Evolutionary conservation across 2,329 filamentous ascomycete species (phyloP).

Genomic region (Cladosporium sphaerospermum): DNA sequence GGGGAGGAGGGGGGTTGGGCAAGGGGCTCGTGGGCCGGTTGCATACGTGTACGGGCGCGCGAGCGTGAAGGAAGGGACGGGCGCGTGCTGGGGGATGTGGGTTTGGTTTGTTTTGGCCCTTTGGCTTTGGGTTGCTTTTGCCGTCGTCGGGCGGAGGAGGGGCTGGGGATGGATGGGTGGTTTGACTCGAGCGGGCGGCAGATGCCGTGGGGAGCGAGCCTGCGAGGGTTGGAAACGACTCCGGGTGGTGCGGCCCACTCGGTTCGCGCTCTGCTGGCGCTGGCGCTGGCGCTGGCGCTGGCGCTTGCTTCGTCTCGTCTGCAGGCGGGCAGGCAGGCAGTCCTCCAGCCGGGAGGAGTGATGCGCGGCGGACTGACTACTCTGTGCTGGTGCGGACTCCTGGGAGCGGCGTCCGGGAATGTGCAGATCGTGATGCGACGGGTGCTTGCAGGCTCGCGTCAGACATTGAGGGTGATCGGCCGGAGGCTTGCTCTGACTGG

Average conservation of each 20-base stretch:
- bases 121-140: too few relatives aligned
- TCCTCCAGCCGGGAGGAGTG: not conserved
- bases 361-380: too few relatives aligned
- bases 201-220: too few relatives aligned
- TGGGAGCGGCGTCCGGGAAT: not conserved
- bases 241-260: not conserved
- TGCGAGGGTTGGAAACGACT: not conserved
- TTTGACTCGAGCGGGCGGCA: too few relatives aligned
- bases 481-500: not conserved
- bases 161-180: too few relatives aligned
- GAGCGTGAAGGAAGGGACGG: too few relatives aligned
- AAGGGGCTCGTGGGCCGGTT: not conserved
- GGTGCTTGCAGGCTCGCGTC: not conserved
- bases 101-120: too few relatives aligned
- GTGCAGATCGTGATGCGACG: constrained; percentile 3
- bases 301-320: not conserved
- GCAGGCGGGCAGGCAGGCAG: not conserved
- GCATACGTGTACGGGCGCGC: not conserved
- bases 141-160: too few relatives aligned
- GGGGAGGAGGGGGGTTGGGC: not conserved
- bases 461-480: constrained; percentile 6
- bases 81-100: too few relatives aligned
- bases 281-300: not conserved
- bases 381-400: not conserved
- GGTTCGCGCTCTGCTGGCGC: not conserved